Evolutionary conservation across 768 basidiomycete species (phyloP), one percentile per base, ranked within the genome.

Genomic region (Hypholoma fasciculare): DNA sequence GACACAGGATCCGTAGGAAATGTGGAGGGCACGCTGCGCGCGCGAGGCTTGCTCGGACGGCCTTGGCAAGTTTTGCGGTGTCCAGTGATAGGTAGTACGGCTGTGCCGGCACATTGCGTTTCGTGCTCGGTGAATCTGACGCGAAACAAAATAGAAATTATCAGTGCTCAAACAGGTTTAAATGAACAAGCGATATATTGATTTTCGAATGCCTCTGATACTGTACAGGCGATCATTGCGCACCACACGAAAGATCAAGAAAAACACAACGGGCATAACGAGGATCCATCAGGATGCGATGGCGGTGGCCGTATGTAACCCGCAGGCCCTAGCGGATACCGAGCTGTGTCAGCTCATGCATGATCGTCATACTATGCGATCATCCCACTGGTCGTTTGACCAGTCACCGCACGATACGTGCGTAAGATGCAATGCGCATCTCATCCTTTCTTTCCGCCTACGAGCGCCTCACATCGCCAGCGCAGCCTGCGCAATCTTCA

Each of bases 401-500:
- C 13, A 48, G n/a, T 48, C 27, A 27, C 12, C 27, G 23, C 16
- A 11, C 23, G n/a, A 17, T 46, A 1, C 11, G 23, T 46, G 19
- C 17, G 44, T 23, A 20, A 19, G 11, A 34, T 46, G 19, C 44
- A 46, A 46, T 17, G 44, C 13, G 20, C 16, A 43, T 43, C 42
- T 20, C 20, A 5, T n/a, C 42, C 2, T 23, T 23, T 44, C 23
- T 12, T 20, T 23, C 47, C 23, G 47, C 16, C 8, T 23, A 27
- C 19, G 9, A 43, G 36, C 6, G 13, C 5, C 23, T 69, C 64
- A 81, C 72, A 77, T 68, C 11, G 66, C 65, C 58, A 96, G 72
- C 19, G 92, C 89, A 59, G 81, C 74, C 71, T 78, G 79, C 6
- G 95, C 96, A 69, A 98, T 85, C 67, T 79, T 74, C 65, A 98